Percentiles rank a stretch among this genome's conserved stretches.
phyloP scores from a whole-genome alignment of 2,329 filamentous ascomycete genomes.

The Teratosphaeriaceae sp. region DNA sequence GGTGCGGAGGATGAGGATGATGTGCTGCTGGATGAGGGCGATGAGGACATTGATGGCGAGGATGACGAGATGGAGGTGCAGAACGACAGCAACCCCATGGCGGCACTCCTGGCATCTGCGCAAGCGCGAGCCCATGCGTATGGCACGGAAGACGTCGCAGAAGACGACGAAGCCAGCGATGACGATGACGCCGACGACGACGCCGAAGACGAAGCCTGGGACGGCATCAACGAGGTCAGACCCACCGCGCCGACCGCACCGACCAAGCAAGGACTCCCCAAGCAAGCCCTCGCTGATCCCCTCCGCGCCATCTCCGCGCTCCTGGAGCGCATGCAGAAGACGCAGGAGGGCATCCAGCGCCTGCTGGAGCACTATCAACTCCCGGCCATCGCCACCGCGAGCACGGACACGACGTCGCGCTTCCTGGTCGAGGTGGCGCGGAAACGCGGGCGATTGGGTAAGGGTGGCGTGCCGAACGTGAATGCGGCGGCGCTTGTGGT shows the following conservation, averaged over 20 bases:
- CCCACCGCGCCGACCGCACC: conserved; percentile 6
- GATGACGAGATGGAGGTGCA: conserved; percentile 54
- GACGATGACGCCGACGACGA: conserved; percentile 43
- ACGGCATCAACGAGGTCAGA: conserved; percentile 10
- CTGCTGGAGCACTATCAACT: conserved; percentile 79
- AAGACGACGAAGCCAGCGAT: conserved; percentile 51
- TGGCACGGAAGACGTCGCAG: conserved; percentile 52
- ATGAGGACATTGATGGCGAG: conserved; percentile 42
- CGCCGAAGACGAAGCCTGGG: conserved; percentile 39
- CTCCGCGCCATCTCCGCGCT: conserved; percentile 79
- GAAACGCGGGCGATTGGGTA: conserved; percentile 81
- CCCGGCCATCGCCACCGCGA: conserved; percentile 61
- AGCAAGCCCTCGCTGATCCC: conserved; percentile 90
- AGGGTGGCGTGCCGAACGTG: conserved; percentile 85
- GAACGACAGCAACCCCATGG: conserved; percentile 79
- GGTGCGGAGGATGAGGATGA: conserved; percentile 45
- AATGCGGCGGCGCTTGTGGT: conserved; percentile 84
- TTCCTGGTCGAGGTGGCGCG: conserved; percentile 93
- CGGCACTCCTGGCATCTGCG: conserved; percentile 80
- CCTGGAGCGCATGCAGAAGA: conserved; percentile 69
- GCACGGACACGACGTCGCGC: conserved; percentile 75
- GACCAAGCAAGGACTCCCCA: conserved; percentile 69
- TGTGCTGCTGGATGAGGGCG: conserved; percentile 31
- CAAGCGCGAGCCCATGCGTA: conserved; percentile 67
- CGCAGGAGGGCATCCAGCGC: conserved; percentile 67